Percentiles rank a stretch among this genome's conserved stretches.
These are phyloP conservation scores for Colletotrichum musae DNA, from an alignment of 2,329 filamentous ascomycete species.

Conservation along the genomic window DNA sequence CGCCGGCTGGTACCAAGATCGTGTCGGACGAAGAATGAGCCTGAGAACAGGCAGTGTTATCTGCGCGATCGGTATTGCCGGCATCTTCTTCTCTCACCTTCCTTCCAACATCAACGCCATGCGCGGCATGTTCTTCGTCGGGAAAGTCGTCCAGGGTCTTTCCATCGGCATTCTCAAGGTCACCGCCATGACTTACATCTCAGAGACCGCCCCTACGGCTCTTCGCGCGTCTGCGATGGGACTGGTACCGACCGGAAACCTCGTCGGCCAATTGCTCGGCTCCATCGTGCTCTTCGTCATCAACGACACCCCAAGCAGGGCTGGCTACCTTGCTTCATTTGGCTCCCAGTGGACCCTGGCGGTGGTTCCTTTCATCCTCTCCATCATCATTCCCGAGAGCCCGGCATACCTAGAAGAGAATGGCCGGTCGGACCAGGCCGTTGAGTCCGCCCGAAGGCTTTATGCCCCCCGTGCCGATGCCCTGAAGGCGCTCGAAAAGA, in stretches of 20 bases:
- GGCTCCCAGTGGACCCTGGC: constrained; percentile 46
- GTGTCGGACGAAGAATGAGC: constrained; percentile 45
- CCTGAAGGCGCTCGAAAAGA: constrained; percentile 39
- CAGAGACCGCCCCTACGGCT: constrained; percentile 47
- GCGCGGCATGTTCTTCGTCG: constrained; percentile 46
- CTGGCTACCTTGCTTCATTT: constrained; percentile 46
- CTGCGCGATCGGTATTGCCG: constrained; percentile 44
- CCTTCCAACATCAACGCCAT: constrained; percentile 32
- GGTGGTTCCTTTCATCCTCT: constrained; percentile 43
- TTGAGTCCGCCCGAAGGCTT: constrained; percentile 41
- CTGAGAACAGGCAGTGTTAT: constrained; percentile 46
- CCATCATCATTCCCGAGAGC: constrained; percentile 47
- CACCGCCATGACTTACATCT: constrained; percentile 56
- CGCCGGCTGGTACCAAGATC: constrained; percentile 48
- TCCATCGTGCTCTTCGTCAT: constrained; percentile 44
- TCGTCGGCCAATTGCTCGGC: constrained; percentile 48
- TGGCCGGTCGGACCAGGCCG: constrained; percentile 40
- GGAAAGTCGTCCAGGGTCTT: constrained; percentile 47
- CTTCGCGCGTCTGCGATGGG: constrained; percentile 48
- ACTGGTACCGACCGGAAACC: constrained; percentile 47
- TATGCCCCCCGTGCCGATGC: constrained; percentile 44
- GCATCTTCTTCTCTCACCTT: constrained; percentile 48
- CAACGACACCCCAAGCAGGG: constrained; percentile 41
- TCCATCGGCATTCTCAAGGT: constrained; percentile 47
- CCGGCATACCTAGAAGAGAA: constrained; percentile 45